Evolutionary conservation across 169 alveolate species (phyloP), one percentile per base, ranked within the genome.

Genomic region (Plasmodium cynomolgi): DNA sequence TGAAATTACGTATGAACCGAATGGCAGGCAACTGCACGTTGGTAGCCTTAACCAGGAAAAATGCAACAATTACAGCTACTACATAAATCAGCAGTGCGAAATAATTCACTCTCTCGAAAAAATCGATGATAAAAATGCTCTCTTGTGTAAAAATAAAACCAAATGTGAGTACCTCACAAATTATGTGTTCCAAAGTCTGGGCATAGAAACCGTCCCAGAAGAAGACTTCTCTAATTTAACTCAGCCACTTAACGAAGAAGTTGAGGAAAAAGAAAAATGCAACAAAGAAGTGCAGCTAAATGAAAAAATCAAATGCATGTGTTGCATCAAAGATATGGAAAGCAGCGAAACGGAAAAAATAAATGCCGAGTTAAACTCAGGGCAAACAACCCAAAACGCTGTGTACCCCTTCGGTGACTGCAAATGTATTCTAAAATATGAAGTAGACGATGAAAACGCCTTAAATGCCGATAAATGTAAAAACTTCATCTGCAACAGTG

Each of bases 221-320:
- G 44, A 54, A 34, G 31, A 50, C 31, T 86, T 75, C 81, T 37
- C 41, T 41, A 33, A 86, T 34, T 23, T 56, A 31, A 44, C n/a
- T 86, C 31, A 9, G 58, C 41, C 15, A 13, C 62, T 75, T 77
- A 29, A 77, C 41, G 74, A n/a, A 74, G 37, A 33, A 33, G 9
- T 17, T 39, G 23, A 34, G 81, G n/a, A 2, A 56, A 74, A 47
- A n/a, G 73, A 83, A 56, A 62, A 75, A 86, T 86, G 93, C 72
- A 56, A 86, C 68, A 86, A 26, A 20, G 54, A 75, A 39, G 81
- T 86, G 31, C 68, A 50, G 41, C n/a, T 86, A 86, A 86, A 86
- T 86, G 85, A 86, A 75, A 86, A 86, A 7, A 71, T 86, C 37
- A 86, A 86, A 77, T 86, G 93, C 47, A 56, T 37, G 44, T 86